Base-by-base conservation (phyloP, 139 green algal genomes). In the Volvox africanus region DNA sequence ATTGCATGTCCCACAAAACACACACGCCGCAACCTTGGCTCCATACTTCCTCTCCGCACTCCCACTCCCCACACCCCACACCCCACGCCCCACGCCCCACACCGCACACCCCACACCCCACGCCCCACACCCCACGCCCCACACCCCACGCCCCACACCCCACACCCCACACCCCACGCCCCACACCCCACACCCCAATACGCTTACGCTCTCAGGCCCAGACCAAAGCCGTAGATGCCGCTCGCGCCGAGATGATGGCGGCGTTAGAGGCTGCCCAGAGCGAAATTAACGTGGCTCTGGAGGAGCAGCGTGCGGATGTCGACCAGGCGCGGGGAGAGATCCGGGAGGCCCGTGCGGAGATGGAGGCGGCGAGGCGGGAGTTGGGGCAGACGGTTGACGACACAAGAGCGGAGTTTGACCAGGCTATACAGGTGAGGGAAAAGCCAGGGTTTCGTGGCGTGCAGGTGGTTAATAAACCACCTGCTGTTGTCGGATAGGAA, bases 211-310 rank as follows among this genome's bases (percentile, higher is more conserved):
- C 73, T 32, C 33, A 86, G 80, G 80, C 80, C 24, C 80, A 86
- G 26, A 61, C 20, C 50, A 30, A 55, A 19, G 80, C 80, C n/a
- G 26, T 89, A 24, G 67, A 81, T 22, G 84, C 69, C 17, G 84
- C 84, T 9, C 80, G 75, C 55, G 20, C 30, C 30, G 61, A 91
- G 87, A 30, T 91, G 87, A 16, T 80, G 18, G 87, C 87, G 24
- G 50, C 75, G 30, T 19, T 86, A 61, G 76, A 30, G 2, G 73
- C 73, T 0, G 35, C 68, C 3, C 35, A 81, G 62, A 37, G 68
- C 3, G 75, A 91, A 33, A 79, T 91, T 32, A 61, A 62, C n/a
- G 30, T 50, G 24, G 32, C 75, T 26, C 71, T 86, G 28, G 87
- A 91, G 44, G 87, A 68, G 50, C 80, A 76, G 28, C 61, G 80